Conservation (phyloP, 73 alveolate genomes). For the Paramecium caudatum region DNA sequence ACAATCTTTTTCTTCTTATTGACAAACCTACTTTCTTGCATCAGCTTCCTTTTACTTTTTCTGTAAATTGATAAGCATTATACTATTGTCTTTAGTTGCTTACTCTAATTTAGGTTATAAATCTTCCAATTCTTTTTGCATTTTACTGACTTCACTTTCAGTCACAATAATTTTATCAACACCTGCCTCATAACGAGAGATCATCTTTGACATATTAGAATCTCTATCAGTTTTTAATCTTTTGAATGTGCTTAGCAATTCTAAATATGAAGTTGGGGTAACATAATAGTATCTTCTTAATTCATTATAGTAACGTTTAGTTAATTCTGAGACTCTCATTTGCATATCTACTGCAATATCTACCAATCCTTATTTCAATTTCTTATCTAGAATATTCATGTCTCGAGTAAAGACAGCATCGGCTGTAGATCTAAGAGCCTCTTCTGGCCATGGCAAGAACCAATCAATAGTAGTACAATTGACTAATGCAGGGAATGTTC, state of each 20-base stretch:
- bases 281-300: slow-evolving; percentile 97
- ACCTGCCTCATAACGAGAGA: slow-evolving; percentile 84
- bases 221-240: slow-evolving; percentile 83
- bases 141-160: slow-evolving; percentile 86
- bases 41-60: slow-evolving; percentile 85
- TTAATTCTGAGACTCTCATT: slow-evolving; percentile 69
- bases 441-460: slow-evolving; percentile 86
- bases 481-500: slow-evolving; percentile 84
- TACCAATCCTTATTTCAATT: slow-evolving; percentile 58
- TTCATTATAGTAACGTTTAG: slow-evolving; percentile 71
- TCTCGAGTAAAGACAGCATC: slow-evolving; percentile 61
- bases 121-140: slow-evolving; percentile 90
- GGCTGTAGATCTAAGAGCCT: slow-evolving; percentile 81
- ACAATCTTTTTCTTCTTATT: slow-evolving; percentile 76
- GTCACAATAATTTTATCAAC: slow-evolving; percentile 92
- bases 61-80: slow-evolving; percentile 65
- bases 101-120: slow-evolving; percentile 91
- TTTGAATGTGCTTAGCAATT: slow-evolving; percentile 97
- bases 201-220: slow-evolving; percentile 52
- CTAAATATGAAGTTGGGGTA: slow-evolving; percentile 99
- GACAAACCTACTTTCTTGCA: slow-evolving; percentile 76
- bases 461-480: slow-evolving; percentile 86
- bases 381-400: slow-evolving; percentile 51
- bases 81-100: slow-evolving; percentile 81
- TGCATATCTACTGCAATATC: slow-evolving; percentile 78